Conservation (phyloP, 768 basidiomycete species). For the Boletus reticulatus region DNA sequence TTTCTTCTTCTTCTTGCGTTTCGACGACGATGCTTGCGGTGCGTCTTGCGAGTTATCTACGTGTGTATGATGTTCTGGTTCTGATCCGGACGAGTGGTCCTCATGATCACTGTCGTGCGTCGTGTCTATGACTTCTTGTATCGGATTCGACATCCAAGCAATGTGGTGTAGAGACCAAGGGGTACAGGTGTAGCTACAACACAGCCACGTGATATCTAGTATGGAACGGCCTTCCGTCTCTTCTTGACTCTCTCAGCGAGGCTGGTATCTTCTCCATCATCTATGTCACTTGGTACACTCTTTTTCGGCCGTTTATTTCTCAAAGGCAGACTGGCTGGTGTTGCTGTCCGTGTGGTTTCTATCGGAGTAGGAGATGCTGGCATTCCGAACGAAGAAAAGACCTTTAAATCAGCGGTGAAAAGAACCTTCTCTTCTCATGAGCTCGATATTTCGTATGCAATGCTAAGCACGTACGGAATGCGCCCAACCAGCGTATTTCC, state of each 20-base stretch:
- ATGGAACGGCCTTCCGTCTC: constrained; percentile 27
- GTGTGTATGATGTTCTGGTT: constrained; percentile 25
- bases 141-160: constrained; percentile 31
- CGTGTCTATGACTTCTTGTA: constrained; percentile 41
- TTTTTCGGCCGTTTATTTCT: constrained; percentile 34
- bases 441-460: not conserved
- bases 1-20: constrained; percentile 89
- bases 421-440: constrained; percentile 47
- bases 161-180: not conserved
- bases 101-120: constrained; percentile 36
- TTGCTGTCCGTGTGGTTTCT: constrained; percentile 23
- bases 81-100: constrained; percentile 30
- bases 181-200: not conserved
- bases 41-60: constrained; percentile 9
- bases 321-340: constrained; percentile 30
- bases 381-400: constrained; percentile 61
- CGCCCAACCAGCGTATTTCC: constrained; percentile 86
- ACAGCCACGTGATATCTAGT: constrained; percentile 19
- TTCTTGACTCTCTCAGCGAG: constrained; percentile 45
- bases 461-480: constrained; percentile 58
- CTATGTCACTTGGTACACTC: constrained; percentile 1
- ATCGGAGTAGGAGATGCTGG: constrained; percentile 18
- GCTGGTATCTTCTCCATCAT: constrained; percentile 12
- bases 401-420: constrained; percentile 72
- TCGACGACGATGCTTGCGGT: constrained; percentile 38